A percentile compares a stretch with the other conserved stretches of the same genome.
These are phyloP conservation scores for Serpula lacrymans DNA, from an alignment of 768 basidiomycete genomes.

Conservation along the genomic window DNA sequence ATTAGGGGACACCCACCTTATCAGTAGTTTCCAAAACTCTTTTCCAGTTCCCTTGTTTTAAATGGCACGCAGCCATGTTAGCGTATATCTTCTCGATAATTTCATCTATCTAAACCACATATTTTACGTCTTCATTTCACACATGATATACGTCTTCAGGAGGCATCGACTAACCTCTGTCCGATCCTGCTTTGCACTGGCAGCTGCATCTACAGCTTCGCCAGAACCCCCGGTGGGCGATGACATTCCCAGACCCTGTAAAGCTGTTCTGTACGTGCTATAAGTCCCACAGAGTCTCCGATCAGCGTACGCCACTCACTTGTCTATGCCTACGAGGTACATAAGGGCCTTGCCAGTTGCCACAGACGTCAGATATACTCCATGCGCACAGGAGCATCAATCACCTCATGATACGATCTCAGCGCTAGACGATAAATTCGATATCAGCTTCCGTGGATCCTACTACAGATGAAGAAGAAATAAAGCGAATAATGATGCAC, in stretches of 20 bases:
- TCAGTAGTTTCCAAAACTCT: conserved; percentile 79
- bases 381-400: not conserved
- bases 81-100: conserved; percentile 80
- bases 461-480: too few relatives aligned
- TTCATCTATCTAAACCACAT: conserved; percentile 54
- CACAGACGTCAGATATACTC: conserved; percentile 7
- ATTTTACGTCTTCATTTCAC: too few relatives aligned
- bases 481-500: conserved; percentile 40
- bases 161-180: conserved; percentile 51
- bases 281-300: not conserved
- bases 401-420: conserved; percentile 68
- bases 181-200: conserved; percentile 45
- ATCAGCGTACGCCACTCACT: conserved; percentile 41
- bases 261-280: conserved; percentile 42
- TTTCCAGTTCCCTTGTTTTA: conserved; percentile 78
- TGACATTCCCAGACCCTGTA: conserved; percentile 48
- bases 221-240: not conserved
- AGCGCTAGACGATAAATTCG: too few relatives aligned
- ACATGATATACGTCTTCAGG: not conserved
- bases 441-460: too few relatives aligned
- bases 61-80: conserved; percentile 82
- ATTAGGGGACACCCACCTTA: conserved; percentile 43
- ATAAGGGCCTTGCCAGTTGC: conserved; percentile 51
- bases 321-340: conserved; percentile 75
- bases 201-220: conserved; percentile 26